Percentiles rank a stretch among this genome's conserved stretches.
Conservation (phyloP, 495 filamentous ascomycete species). For the Hypoxylon cercidicola region DNA sequence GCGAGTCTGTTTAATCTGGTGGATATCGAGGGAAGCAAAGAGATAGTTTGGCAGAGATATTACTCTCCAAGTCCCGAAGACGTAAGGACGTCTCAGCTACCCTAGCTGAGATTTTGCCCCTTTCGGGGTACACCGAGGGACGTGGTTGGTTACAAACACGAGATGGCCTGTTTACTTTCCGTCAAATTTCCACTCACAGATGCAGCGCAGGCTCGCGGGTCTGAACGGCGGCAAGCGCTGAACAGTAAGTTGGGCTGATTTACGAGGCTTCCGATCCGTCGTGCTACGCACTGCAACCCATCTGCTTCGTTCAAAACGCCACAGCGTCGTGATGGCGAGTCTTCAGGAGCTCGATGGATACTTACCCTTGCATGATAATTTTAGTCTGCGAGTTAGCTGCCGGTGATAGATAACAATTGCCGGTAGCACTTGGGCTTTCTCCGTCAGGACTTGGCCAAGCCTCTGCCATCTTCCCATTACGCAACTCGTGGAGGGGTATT, state of each 20-base stretch:
- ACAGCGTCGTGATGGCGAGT: slow-evolving; percentile 24
- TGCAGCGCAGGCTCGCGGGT: background rate
- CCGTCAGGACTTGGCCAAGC: slow-evolving; percentile 37
- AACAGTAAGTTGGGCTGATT: slow-evolving; percentile 22
- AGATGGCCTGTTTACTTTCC: slow-evolving; percentile 19
- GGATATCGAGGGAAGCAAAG: slow-evolving; percentile 28
- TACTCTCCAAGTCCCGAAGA: slow-evolving; percentile 5
- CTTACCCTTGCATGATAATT: slow-evolving; percentile 40
- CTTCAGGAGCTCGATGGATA: slow-evolving; percentile 19
- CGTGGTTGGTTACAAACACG: slow-evolving; percentile 24
- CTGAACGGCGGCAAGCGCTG: background rate
- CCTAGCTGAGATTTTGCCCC: slow-evolving; percentile 31
- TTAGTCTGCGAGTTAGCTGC: slow-evolving; percentile 42
- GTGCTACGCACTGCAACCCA: slow-evolving; percentile 8
- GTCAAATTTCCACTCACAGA: background rate
- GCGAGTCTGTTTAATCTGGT: slow-evolving; percentile 12
- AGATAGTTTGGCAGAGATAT: slow-evolving; percentile 12
- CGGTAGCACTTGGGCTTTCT: slow-evolving; percentile 35
- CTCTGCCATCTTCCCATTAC: slow-evolving; percentile 17
- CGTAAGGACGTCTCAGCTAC: slow-evolving; percentile 6
- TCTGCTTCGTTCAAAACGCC: background rate
- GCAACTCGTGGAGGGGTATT: slow-evolving; percentile 27
- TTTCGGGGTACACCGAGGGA: slow-evolving; percentile 11
- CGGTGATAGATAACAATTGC: slow-evolving; percentile 44
- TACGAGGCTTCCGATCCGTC: slow-evolving; percentile 32